Conservation (phyloP, 805 yeast genomes). For the Candida xiaguanensis region DNA sequence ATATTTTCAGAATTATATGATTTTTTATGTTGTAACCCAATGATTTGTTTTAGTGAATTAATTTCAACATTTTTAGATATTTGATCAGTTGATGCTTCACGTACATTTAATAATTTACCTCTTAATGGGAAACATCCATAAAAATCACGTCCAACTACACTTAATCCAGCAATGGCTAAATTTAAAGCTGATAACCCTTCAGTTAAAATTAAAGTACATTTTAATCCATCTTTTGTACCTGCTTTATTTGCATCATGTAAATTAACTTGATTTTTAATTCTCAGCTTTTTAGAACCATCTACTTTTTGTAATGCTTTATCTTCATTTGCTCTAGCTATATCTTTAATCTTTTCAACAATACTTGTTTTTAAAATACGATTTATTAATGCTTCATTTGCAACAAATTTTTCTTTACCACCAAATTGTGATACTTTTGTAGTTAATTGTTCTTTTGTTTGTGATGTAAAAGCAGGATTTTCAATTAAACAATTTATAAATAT, state of each 20-base stretch:
- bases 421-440: constrained; percentile 86
- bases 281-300: constrained; percentile 79
- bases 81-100: constrained; percentile 97
- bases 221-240: constrained; percentile 87
- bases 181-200: constrained; percentile 97
- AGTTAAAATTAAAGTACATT: constrained; percentile 89
- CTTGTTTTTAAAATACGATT: constrained; percentile 64
- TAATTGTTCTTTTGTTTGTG: constrained; percentile 94
- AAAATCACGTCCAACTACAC: constrained; percentile 91
- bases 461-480: constrained; percentile 95
- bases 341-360: constrained; percentile 69
- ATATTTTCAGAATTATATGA: constrained; percentile 60
- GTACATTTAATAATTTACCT: constrained; percentile 91
- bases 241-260: constrained; percentile 95
- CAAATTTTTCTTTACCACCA: constrained; percentile 71
- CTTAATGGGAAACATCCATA: constrained; percentile 95
- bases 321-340: constrained; percentile 84
- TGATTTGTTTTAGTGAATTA: constrained; percentile 90
- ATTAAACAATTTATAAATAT: constrained; percentile 86
- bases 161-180: constrained; percentile 87
- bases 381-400: constrained; percentile 74
- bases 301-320: constrained; percentile 82
- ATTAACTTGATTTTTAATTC: constrained; percentile 86
- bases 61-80: constrained; percentile 90
- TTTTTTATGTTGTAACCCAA: constrained; percentile 93